Base-by-base conservation (phyloP, 352 stramenopile genomes). In the Phytophthora boehmeriae region DNA sequence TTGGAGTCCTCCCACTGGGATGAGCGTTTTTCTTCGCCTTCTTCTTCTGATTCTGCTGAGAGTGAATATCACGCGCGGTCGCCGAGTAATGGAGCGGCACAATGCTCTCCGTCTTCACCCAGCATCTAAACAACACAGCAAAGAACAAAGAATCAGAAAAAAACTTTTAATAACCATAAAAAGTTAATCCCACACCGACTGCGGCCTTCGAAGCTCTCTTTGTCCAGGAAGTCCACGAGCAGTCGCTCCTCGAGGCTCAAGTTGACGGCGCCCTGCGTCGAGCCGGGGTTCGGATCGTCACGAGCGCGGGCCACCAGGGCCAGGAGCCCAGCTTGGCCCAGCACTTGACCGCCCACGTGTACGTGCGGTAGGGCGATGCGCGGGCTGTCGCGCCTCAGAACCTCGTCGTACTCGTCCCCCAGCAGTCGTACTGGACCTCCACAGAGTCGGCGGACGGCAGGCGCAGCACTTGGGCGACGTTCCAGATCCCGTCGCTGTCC, bases 321-420 rank as follows among this genome's bases (percentile, higher is more conserved):
- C 78, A 92, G 39, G 86, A 86, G 42, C 70, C 66, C 43, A 88
- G 83, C 58, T 89, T 87, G 39, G 73, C 77, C 83, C 83, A 92
- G 51, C 80, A 89, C 60, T 90, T 90, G 50, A 90, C 79, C 4
- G 72, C 63, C 73, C 73, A 83, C 44, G 80, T 92, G 71, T 84
- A 87, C 38, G 77, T 89, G 53, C 86, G 71, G 56, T 81, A 88
- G 36, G 5, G 83, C 77, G 20, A 92, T 71, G n/a, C 81, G 76
- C 10, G 66, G 58, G 38, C 77, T 79, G 48, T 83, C 64, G 30
- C 80, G 59, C 13, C 27, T 20, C 25, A 92, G 51, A 25, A 77
- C 46, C 39, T 92, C 80, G 46, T 90, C 75, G 63, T 81, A 92
- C 47, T 83, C 69, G 16, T 56, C 25, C 66, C 75, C 83, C 83